Evolutionary conservation across 176 grass and related monocot genomes (phyloP), one percentile per base, ranked within the genome.

Genomic region (Oryza meridionalis): DNA sequence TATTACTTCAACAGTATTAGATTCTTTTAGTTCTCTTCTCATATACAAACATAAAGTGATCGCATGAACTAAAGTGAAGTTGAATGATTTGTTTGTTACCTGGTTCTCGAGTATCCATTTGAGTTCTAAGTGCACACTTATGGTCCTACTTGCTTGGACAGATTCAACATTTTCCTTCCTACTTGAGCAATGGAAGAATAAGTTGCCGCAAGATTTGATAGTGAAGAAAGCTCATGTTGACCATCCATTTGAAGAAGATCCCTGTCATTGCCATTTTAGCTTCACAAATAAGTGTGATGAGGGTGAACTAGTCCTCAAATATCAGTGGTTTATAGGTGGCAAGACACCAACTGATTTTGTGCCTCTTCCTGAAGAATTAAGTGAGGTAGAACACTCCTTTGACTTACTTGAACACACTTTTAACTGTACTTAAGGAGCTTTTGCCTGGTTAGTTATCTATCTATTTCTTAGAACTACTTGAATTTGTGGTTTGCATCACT

Each of bases 161-260:
- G 96, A 93, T 81, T 98, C 93, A 83, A 94, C 96, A 53, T 98
- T 98, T 93, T 88, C 83, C 24, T 98, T 98, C 76, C 91, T 98
- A 72, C 67, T 90, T 59, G 93, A 98, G 79, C 89, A 91, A 78
- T 98, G 93, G 96, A 95, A 88, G 85, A 82, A 91, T 82, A 84
- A 90, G 6, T 55, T 95, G 3, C 91, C 96, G 13, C 87, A 85
- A 44, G 96, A 87, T 44, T 98, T 81, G 33, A 78, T 75, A 58
- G 82, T 98, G 84, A 91, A 88, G 79, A 85, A 88, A 92, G 93
- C 91, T 59, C 90, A 76, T 87, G 85, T 98, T 72, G 93, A 95
- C 81, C 89, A 89, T 59, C 96, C 96, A 69, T 98, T 93, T 87
- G 91, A 98, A 98, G 96, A 92, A 87, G 96, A 98, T 83, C 80